Percentiles rank a stretch among this genome's conserved stretches.
These are phyloP conservation scores for Penstemon davidsonii DNA, from an alignment of 257 asterid species.

Conservation along the genomic window DNA sequence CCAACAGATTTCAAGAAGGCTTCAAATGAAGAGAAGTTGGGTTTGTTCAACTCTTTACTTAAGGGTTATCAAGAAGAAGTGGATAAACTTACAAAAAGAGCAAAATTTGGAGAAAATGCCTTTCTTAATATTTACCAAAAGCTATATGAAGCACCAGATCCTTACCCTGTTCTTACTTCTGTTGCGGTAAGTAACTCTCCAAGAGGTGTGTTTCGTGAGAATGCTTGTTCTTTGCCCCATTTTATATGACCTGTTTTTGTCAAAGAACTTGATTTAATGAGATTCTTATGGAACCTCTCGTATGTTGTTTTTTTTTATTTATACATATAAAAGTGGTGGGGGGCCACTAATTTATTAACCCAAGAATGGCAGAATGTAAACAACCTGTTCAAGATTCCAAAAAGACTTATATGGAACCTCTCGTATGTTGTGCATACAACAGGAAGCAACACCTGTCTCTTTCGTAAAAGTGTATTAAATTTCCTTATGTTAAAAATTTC, in stretches of 20 bases:
- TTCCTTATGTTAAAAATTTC: constrained; percentile 14
- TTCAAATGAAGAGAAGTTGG: constrained; percentile 79
- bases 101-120: constrained; percentile 94
- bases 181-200: constrained; percentile 64
- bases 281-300: neutral
- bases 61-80: constrained; percentile 99
- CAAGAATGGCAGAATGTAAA: too few relatives aligned
- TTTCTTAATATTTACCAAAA: constrained; percentile 97
- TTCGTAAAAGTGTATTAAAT: constrained; percentile 9
- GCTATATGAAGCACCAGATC: constrained; percentile 98
- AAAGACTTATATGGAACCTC: neutral
- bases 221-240: neutral
- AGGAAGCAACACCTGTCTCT: constrained; percentile 19
- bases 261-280: neutral
- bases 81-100: constrained; percentile 96
- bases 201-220: constrained; percentile 2
- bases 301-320: neutral
- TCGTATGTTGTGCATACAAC: neutral
- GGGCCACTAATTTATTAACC: too few relatives aligned
- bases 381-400: too few relatives aligned
- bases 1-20: constrained; percentile 93
- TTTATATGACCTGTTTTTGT: neutral
- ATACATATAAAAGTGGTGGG: too few relatives aligned
- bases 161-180: constrained; percentile 80
- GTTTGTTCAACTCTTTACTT: constrained; percentile 76